phyloP scores from a whole-genome alignment of 1,284 basidiomycete species.

The Spongispora temasekensis region DNA sequence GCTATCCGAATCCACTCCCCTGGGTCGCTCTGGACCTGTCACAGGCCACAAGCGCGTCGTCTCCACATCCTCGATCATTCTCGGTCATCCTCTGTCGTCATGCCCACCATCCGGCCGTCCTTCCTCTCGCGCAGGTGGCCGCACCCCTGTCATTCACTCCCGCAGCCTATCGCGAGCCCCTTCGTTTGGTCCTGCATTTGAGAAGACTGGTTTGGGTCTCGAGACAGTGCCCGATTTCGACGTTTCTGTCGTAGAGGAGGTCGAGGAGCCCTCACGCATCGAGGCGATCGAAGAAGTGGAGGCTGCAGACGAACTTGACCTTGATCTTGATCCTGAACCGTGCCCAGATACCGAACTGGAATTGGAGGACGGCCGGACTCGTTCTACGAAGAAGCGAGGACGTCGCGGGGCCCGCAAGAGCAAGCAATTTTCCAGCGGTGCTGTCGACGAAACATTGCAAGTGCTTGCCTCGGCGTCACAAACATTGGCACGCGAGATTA shows the following conservation, averaged over 20 bases:
- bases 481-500: constrained; percentile 81
- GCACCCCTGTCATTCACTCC: constrained; percentile 51
- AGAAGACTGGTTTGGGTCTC: constrained; percentile 35
- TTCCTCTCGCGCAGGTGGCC: constrained; percentile 56
- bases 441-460: constrained; percentile 56
- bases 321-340: constrained; percentile 26
- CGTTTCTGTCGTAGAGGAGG: constrained; percentile 23
- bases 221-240: constrained; percentile 33
- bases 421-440: constrained; percentile 42
- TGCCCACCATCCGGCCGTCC: constrained; percentile 70
- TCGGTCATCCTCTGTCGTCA: constrained; percentile 62
- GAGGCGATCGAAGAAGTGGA: constrained; percentile 36
- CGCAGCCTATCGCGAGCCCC: constrained; percentile 60
- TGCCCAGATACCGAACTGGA: constrained; percentile 33
- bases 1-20: constrained; percentile 39
- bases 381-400: constrained; percentile 69
- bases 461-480: constrained; percentile 82
- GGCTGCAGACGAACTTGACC: constrained; percentile 38
- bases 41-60: constrained; percentile 50
- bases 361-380: constrained; percentile 43
- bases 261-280: constrained; percentile 19
- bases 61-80: constrained; percentile 55
- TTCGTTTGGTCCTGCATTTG: constrained; percentile 57
- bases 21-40: constrained; percentile 32
- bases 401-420: constrained; percentile 76